Evolutionary conservation across 371 early-diverging fungal genomes (phyloP).

Genomic region (Mucor racemosus): DNA sequence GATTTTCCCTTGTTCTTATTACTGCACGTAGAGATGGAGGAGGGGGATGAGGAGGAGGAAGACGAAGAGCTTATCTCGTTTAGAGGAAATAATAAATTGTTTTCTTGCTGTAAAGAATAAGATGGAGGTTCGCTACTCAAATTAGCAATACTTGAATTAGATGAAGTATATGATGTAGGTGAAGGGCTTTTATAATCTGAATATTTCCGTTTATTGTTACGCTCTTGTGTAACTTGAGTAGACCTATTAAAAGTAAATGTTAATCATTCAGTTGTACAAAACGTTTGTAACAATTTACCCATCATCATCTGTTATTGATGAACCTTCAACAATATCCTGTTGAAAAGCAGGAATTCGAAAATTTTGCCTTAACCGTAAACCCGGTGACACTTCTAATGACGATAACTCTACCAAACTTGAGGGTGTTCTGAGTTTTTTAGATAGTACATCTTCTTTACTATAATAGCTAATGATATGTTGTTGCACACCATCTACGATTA

Average conservation of each 20-base stretch:
- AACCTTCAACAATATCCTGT: not conserved
- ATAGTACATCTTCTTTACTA: slow-evolving; percentile 69
- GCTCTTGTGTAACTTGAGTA: not conserved
- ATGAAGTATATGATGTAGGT: not conserved
- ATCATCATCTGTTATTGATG: slow-evolving; percentile 3
- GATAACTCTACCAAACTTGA: slow-evolving; percentile 47
- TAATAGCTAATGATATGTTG: slow-evolving; percentile 85
- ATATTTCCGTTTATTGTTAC: slow-evolving; percentile 2
- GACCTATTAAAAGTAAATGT: not conserved
- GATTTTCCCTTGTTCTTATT: not conserved
- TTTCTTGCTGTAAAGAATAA: no score
- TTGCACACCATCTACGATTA: slow-evolving; percentile 68
- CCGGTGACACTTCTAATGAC: slow-evolving; percentile 48
- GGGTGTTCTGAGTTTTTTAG: slow-evolving; percentile 50
- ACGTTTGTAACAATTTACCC: slow-evolving; percentile 2
- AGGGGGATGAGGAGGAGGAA: no score
- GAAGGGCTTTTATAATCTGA: not conserved
- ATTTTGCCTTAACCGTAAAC: slow-evolving; percentile 48
- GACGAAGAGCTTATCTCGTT: not conserved
- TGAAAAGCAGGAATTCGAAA: slow-evolving; percentile 40
- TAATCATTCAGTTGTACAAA: not conserved
- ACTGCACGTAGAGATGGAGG: not conserved
- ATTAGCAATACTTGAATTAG: not conserved
- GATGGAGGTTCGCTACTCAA: not conserved
- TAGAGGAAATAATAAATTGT: not conserved